Base-by-base conservation (phyloP, 106 monocot species). In the Dioscorea alata region DNA sequence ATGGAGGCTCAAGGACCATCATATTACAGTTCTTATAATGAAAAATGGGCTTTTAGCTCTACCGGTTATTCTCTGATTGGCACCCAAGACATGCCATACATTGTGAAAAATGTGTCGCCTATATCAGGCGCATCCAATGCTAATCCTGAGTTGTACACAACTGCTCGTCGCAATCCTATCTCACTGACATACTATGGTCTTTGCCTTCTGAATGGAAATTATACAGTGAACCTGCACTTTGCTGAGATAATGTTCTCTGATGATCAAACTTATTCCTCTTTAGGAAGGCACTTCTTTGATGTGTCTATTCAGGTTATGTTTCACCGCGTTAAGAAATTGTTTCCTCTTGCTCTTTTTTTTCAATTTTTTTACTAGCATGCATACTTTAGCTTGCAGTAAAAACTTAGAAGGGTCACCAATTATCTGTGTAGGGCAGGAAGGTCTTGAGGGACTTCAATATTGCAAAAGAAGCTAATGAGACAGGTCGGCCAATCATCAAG, bases 141-240 rank as follows among this genome's bases (percentile, higher is more conserved):
- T 28, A 61, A 82, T 49, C 69, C 87, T 31, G 73, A 87, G 17
- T 68, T 91, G 60, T 82, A 88, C 59, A 91, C 35, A 12, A 61
- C 61, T 49, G 91, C 87, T 69, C 81, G 87, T 12, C 75, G 85
- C 12, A 80, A 67, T 66, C 84, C 91, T 13, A 48, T 77, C 23
- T 87, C 87, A 4, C 82, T 91, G 13, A 88, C 69, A 69, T 91
- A 91, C 33, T 91, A 88, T 74, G 91, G 87, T 0, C 75, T 77
- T 5, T 91, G 91, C 78, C 72, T 91, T 59, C 67, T 80, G 57
- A 84, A 82, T 57, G 87, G 91, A 66, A 73, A 73, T 63, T 88
- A 91, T 63, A 79, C 34, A 9, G 91, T 91, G 1, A 63, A 32
- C 17, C 82, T 91, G 13, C 84, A 87, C 49, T 91, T 91, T 82